phyloP scores from a whole-genome alignment of 306 rosid species.

The Acmispon strigosus region DNA sequence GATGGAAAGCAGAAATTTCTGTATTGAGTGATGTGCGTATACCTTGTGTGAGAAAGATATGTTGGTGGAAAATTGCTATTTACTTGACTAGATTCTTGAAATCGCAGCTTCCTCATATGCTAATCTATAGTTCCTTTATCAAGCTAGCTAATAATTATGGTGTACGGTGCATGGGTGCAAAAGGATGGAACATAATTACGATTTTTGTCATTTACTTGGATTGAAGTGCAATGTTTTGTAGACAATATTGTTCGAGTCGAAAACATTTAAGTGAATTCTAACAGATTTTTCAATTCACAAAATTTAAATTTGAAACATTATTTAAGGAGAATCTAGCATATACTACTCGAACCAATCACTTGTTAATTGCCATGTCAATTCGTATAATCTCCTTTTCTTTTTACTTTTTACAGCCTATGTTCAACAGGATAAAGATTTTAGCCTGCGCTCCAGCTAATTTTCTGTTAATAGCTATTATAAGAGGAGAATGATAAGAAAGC shows the following conservation, averaged over 20 bases:
- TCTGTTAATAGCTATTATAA: neutral
- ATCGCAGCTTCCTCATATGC: neutral
- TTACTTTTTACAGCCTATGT: neutral
- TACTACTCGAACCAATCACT: too few species aligned
- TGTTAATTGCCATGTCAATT: neutral
- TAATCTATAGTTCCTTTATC: constrained; percentile 5
- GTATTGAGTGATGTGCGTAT: neutral
- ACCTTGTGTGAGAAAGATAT: neutral
- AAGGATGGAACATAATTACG: constrained; percentile 31
- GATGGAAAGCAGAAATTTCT: constrained; percentile 30
- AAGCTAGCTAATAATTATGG: constrained; percentile 24
- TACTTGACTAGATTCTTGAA: neutral
- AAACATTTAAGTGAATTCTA: too few species aligned
- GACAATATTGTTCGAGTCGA: too few species aligned
- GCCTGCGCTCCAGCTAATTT: neutral
- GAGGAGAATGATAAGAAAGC: neutral
- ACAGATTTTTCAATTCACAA: too few species aligned
- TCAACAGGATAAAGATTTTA: neutral
- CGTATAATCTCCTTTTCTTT: neutral
- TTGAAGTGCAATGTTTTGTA: neutral
- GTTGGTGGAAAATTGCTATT: neutral
- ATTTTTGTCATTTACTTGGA: constrained; percentile 7
- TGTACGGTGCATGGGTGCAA: constrained; percentile 24
- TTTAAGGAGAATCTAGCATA: too few species aligned
- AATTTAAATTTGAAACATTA: too few species aligned